phyloP scores from a whole-genome alignment of 352 stramenopile genomes.

The Globisporangium irregulare region DNA sequence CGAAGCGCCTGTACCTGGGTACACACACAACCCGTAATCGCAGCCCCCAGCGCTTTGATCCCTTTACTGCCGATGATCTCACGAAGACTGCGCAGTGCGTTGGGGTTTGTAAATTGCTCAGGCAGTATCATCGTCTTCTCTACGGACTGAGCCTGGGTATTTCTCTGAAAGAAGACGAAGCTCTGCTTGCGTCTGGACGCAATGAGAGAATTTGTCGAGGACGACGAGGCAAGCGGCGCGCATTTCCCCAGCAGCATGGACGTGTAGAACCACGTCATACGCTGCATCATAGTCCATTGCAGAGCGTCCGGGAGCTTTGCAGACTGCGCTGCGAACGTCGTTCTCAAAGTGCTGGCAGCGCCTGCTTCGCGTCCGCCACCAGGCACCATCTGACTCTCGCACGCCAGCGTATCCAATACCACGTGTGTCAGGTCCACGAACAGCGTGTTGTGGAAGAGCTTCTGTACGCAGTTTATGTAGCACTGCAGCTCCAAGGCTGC shows the following conservation, averaged over 20 bases:
- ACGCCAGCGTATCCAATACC: constrained; percentile 5
- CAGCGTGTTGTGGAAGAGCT: constrained; percentile 18
- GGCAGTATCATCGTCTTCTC: not conserved
- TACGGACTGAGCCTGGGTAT: too few relatives aligned
- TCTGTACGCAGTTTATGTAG: constrained; percentile 14
- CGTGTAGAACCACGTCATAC: constrained; percentile 20
- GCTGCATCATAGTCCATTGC: constrained; percentile 14
- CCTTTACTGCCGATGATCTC: constrained; percentile 16
- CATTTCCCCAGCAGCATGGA: constrained; percentile 25
- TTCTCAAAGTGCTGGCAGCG: not conserved
- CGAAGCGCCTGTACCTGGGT: constrained; percentile 19
- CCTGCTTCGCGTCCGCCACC: not conserved
- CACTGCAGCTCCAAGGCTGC: constrained; percentile 12
- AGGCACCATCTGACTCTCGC: not conserved
- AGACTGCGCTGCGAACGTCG: not conserved
- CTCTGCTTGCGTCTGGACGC: constrained; percentile 6
- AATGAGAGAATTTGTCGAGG: not conserved
- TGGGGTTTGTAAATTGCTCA: constrained; percentile 4
- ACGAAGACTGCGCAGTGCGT: constrained; percentile 16
- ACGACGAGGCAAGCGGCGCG: not conserved
- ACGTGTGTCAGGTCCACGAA: constrained; percentile 9
- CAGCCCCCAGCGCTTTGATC: constrained; percentile 8
- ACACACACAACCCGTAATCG: constrained; percentile 3
- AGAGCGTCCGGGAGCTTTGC: not conserved
- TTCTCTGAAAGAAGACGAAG: not conserved